Conservation (phyloP, 2,329 filamentous ascomycete genomes). For the Ampelomyces quisqualis region DNA sequence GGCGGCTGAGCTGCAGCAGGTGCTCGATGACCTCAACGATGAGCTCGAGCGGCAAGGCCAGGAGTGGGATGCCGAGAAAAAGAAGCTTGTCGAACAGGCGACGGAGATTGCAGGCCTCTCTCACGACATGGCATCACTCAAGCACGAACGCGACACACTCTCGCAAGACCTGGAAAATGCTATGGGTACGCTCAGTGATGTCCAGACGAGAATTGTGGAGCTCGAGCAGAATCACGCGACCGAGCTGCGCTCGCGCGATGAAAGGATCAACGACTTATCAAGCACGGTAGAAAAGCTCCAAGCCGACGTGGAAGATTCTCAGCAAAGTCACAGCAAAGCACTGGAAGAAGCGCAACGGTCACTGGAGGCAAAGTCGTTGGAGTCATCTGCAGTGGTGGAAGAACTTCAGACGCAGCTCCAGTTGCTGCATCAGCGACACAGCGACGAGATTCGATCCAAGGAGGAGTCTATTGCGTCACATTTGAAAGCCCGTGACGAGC, state of each 20-base stretch:
- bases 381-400: slow-evolving; percentile 33
- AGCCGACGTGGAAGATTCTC: slow-evolving; percentile 21
- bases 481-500: slow-evolving; percentile 23
- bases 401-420: slow-evolving; percentile 37
- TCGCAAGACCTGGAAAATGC: slow-evolving; percentile 23
- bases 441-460: slow-evolving; percentile 33
- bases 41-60: slow-evolving; percentile 40
- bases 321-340: slow-evolving; percentile 25
- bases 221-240: slow-evolving; percentile 34
- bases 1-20: slow-evolving; percentile 38
- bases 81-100: slow-evolving; percentile 37
- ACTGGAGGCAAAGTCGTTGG: slow-evolving; percentile 31
- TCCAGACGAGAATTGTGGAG: slow-evolving; percentile 31
- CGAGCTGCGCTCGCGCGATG: slow-evolving; percentile 29
- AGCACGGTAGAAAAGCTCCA: slow-evolving; percentile 29
- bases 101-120: slow-evolving; percentile 30
- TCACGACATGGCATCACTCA: slow-evolving; percentile 24
- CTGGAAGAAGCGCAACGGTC: slow-evolving; percentile 27
- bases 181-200: slow-evolving; percentile 25
- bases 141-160: slow-evolving; percentile 29
- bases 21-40: slow-evolving; percentile 37
- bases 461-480: slow-evolving; percentile 35
- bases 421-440: slow-evolving; percentile 35
- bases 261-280: slow-evolving; percentile 32
- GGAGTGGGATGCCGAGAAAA: slow-evolving; percentile 42